Evolutionary conservation across 1,139 yeast genomes (phyloP).

Genomic region (Yamadazyma sp.): DNA sequence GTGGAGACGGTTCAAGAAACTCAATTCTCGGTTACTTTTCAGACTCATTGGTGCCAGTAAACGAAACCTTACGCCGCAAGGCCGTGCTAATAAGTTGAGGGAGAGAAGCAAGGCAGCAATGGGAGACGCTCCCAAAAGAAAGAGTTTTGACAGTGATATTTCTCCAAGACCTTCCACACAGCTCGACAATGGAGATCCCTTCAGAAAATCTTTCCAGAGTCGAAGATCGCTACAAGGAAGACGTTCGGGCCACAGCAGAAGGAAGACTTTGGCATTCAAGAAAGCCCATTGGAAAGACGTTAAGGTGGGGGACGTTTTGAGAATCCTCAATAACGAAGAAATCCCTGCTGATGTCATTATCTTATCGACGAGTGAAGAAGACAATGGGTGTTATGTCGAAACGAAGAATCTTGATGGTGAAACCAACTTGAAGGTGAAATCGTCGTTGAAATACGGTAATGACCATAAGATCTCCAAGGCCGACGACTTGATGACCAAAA

Average conservation of each 20-base stretch:
- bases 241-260: background rate
- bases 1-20: constrained; percentile 65
- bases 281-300: constrained; percentile 54
- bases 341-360: constrained; percentile 57
- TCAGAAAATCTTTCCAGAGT: constrained; percentile 27
- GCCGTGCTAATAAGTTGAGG: constrained; percentile 35
- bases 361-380: constrained; percentile 52
- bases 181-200: constrained; percentile 20
- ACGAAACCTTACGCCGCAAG: constrained; percentile 36
- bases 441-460: constrained; percentile 45
- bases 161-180: constrained; percentile 18
- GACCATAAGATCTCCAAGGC: constrained; percentile 37
- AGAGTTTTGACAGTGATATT: constrained; percentile 38
- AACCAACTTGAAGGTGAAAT: constrained; percentile 57
- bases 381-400: constrained; percentile 56
- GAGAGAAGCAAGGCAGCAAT: constrained; percentile 16
- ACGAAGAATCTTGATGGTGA: constrained; percentile 64
- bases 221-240: constrained; percentile 12
- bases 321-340: constrained; percentile 56
- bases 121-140: constrained; percentile 19
- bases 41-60: constrained; percentile 29
- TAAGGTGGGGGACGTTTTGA: constrained; percentile 52
- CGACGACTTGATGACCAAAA: constrained; percentile 40
- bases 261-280: constrained; percentile 28
- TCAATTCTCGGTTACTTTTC: constrained; percentile 34